phyloP scores from a whole-genome alignment of 2,329 filamentous ascomycete species.

The Botrytis deweyae region DNA sequence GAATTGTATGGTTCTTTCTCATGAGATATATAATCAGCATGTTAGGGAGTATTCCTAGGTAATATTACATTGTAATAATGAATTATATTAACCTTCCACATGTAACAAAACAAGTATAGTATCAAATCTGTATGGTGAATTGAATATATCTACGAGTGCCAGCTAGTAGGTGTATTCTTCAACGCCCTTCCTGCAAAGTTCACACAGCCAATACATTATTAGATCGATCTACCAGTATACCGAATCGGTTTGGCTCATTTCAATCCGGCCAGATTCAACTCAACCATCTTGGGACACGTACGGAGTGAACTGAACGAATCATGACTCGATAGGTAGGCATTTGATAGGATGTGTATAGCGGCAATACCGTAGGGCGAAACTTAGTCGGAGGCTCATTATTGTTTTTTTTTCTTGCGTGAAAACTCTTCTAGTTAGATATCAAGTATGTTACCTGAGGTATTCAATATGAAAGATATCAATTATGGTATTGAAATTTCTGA shows the following conservation, averaged over 20 bases:
- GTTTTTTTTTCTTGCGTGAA: not conserved
- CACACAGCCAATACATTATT: not conserved
- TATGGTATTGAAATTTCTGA: too few relatives aligned
- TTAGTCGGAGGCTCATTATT: not conserved
- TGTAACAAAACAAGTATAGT: not conserved
- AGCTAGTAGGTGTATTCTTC: not conserved
- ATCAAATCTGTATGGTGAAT: not conserved
- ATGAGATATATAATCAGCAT: not conserved
- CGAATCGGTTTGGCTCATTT: not conserved
- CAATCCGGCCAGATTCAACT: not conserved
- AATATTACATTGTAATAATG: not conserved
- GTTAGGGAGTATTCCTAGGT: not conserved
- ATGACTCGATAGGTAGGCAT: not conserved
- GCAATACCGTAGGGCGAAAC: not conserved
- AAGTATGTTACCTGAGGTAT: not conserved
- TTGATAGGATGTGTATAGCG: not conserved
- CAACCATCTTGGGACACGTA: not conserved
- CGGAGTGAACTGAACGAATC: not conserved
- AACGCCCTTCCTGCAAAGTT: not conserved
- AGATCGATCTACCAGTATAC: not conserved
- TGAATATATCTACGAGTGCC: not conserved
- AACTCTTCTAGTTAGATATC: not conserved
- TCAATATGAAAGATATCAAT: not conserved
- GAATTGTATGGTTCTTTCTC: not conserved
- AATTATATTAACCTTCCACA: not conserved